A percentile compares a stretch with the other conserved stretches of the same genome.
Evolutionary conservation across 2,329 filamentous ascomycete species (phyloP).

Genomic region (Nothopassalora personata): DNA sequence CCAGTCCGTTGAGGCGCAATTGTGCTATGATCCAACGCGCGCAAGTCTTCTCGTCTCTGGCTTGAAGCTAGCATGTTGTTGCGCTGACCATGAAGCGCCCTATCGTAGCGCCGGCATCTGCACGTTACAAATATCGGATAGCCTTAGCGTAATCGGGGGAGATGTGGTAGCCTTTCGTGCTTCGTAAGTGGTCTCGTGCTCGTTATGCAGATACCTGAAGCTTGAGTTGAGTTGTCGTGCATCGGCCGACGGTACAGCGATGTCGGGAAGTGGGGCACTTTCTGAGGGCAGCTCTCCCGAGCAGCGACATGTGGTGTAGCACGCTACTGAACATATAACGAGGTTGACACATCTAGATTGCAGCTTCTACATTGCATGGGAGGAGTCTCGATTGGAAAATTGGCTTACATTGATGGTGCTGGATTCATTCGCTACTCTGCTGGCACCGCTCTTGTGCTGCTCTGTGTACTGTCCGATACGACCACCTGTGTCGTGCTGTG

Average conservation of each 20-base stretch:
- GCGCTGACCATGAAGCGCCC: not conserved
- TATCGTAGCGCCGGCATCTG: slow-evolving; percentile 1
- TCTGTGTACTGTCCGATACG: slow-evolving; percentile 8
- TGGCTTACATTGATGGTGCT: not conserved
- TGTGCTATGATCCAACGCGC: slow-evolving; percentile 3
- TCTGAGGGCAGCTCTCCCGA: not conserved
- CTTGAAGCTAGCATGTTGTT: slow-evolving; percentile 7
- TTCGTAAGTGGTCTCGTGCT: not conserved
- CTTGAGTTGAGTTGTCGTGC: not conserved
- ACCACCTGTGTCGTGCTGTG: slow-evolving; percentile 11
- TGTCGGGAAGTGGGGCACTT: not conserved
- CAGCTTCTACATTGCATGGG: no score
- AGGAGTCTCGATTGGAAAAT: no score
- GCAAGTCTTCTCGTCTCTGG: not conserved
- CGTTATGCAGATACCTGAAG: not conserved
- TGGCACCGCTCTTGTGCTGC: slow-evolving; percentile 10
- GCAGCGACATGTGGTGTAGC: not conserved
- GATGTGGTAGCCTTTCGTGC: not conserved
- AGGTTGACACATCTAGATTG: no score
- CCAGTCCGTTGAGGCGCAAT: not conserved
- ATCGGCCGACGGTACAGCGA: not conserved
- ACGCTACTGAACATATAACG: not conserved
- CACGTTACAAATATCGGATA: not conserved
- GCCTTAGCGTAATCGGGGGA: not conserved
- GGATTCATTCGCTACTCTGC: slow-evolving; percentile 14